Conservation (phyloP, 108 stramenopile species). For the Mediolabrus comicus region DNA sequence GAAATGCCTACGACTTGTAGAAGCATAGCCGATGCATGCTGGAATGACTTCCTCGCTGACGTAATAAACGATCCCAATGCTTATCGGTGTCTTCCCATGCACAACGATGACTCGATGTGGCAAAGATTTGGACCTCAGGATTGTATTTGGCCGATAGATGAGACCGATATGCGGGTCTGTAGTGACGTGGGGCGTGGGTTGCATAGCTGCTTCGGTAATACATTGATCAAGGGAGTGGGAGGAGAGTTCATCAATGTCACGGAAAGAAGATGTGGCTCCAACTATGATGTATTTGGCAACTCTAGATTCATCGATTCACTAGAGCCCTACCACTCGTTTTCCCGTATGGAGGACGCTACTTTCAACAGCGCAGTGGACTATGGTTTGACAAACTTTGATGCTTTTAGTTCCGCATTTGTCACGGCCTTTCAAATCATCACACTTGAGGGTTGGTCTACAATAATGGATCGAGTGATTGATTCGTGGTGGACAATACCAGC, state of each 20-base stretch:
- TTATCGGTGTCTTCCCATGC: constrained; percentile 40
- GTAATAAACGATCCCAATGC: constrained; percentile 15
- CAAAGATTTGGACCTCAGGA: constrained; percentile 18
- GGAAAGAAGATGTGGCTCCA: constrained; percentile 43
- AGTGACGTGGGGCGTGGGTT: constrained; percentile 3
- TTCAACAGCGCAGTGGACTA: constrained; percentile 48
- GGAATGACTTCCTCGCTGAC: constrained; percentile 32
- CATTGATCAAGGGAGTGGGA: background rate
- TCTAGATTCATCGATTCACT: constrained; percentile 27
- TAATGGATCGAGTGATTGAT: constrained; percentile 58
- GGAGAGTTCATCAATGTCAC: background rate
- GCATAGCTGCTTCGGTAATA: constrained; percentile 12
- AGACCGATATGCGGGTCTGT: constrained; percentile 37
- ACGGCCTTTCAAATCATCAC: constrained; percentile 70
- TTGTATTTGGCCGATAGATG: constrained; percentile 57
- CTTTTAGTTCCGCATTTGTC: constrained; percentile 54
- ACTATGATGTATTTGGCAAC: constrained; percentile 46
- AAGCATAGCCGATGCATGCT: constrained; percentile 40
- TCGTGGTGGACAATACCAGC: constrained; percentile 19
- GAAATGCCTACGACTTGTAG: constrained; percentile 40
- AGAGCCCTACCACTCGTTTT: constrained; percentile 26
- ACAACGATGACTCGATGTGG: constrained; percentile 50
- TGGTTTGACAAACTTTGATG: constrained; percentile 65
- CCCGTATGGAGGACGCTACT: constrained; percentile 24
- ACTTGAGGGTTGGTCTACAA: constrained; percentile 71